These are phyloP conservation scores for Candida andamanensis DNA, from an alignment of 805 yeast species.

Conservation along the genomic window DNA sequence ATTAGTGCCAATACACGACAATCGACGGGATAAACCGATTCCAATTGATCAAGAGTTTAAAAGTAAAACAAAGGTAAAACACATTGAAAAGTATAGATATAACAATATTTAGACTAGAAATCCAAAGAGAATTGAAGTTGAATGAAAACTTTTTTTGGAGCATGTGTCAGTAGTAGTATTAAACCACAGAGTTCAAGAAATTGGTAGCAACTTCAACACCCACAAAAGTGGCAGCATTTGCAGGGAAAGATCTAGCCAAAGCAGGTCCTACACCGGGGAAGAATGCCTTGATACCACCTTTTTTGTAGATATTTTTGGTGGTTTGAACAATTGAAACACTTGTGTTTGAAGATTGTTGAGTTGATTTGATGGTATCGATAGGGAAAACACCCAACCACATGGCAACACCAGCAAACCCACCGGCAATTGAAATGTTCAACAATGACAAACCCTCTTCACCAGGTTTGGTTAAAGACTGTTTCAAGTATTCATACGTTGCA, in stretches of 20 bases:
- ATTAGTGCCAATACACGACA: too few species aligned
- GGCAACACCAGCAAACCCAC: slow-evolving; percentile 93
- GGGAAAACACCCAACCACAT: slow-evolving; percentile 98
- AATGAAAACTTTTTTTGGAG: not conserved
- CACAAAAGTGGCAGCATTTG: slow-evolving; percentile 97
- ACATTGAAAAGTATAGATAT: not conserved
- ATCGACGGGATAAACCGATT: too few species aligned
- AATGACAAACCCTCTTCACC: slow-evolving; percentile 52
- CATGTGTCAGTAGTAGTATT: too few species aligned
- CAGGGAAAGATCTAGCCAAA: slow-evolving; percentile 89
- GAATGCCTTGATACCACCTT: slow-evolving; percentile 83
- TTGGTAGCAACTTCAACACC: slow-evolving; percentile 82
- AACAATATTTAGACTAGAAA: too few species aligned
- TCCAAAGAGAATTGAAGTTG: not conserved
- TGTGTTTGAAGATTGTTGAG: slow-evolving; percentile 62
- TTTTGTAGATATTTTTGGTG: slow-evolving; percentile 60
- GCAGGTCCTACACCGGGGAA: slow-evolving; percentile 99
- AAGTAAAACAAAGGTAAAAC: too few species aligned
- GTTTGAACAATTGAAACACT: slow-evolving; percentile 57
- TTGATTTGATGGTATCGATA: slow-evolving; percentile 86
- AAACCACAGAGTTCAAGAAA: slow-evolving; percentile 32
- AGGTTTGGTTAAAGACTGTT: slow-evolving; percentile 53
- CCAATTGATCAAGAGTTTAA: too few species aligned
- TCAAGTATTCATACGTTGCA: slow-evolving; percentile 86
- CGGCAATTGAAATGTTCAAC: slow-evolving; percentile 76